Base-by-base conservation (phyloP, 108 stramenopile genomes). In the Fragilaria crotonensis region DNA sequence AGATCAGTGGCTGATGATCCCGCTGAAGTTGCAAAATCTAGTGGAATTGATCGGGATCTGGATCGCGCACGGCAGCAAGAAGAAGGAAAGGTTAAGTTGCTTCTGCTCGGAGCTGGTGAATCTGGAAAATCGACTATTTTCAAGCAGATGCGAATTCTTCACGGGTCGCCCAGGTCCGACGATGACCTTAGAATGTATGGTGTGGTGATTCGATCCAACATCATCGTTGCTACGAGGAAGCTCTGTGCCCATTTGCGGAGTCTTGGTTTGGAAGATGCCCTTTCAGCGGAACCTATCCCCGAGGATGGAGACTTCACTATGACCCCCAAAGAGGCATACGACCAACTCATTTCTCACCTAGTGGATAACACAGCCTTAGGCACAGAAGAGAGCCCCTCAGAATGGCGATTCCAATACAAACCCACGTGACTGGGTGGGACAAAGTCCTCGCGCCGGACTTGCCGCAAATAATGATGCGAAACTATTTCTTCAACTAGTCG, bases 51-150 rank as follows among this genome's bases (percentile, higher is more conserved):
- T 52, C 44, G 66, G 25, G 66, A 75, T 29, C 57, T 82, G 63
- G 77, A 78, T 25, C 45, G 74, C 25, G 63, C 62, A 18, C 52
- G 67, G 25, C 75, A 76, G 30, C 63, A 78, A 25, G 79, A 84
- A 27, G 83, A 84, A 22, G 51, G 73, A 54, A 93, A 93, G 57
- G 84, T 98, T 59, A 99, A 99, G 79, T 81, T 99, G 55, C 74
- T 99, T n/a, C 68, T 99, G 46, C 73, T 99, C 17, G 98, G 98
- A 5, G 97, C 98, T 7, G 98, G 97, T 26, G 97, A 99, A 70
- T 96, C 95, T 44, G 98, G 98, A 27, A 99, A 99, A 72, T 93
- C 90, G 32, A 99, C 98, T 4, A 95, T 98, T 32, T 94, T 98
- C 52, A 99, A 97, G 75, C 96, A 98, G 59, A 92, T 88, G 54